These are phyloP conservation scores for Larix sibirica DNA, from an alignment of 83 land plant genomes.

Conservation along the genomic window DNA sequence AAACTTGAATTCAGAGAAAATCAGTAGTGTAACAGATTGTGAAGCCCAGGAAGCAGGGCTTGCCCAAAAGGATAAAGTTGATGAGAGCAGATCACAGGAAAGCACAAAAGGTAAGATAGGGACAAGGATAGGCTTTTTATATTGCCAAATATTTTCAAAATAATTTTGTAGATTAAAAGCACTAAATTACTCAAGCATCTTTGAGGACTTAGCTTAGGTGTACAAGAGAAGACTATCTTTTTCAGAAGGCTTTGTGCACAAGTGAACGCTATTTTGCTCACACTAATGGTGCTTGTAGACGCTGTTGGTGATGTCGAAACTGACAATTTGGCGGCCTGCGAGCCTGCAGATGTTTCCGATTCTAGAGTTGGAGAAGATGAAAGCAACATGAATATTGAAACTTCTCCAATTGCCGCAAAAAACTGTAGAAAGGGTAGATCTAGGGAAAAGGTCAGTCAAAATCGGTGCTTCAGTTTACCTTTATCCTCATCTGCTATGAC, in stretches of 20 bases:
- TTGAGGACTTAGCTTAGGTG: not conserved
- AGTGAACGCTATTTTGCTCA: not conserved
- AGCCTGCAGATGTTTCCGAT: not conserved
- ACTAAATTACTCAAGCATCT: not conserved
- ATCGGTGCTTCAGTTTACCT: not conserved
- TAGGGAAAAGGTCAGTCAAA: not conserved
- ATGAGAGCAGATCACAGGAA: slow-evolving; percentile 1
- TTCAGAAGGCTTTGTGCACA: not conserved
- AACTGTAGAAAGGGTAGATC: slow-evolving; percentile 12
- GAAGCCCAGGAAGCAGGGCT: not conserved
- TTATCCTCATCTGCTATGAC: not conserved
- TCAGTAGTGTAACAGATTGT: not conserved
- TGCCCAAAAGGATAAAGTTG: not conserved
- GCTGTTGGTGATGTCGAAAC: not conserved
- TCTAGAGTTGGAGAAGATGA: not conserved
- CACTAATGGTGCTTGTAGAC: not conserved
- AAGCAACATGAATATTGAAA: not conserved
- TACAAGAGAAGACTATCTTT: not conserved
- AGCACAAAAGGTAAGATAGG: slow-evolving; percentile 2
- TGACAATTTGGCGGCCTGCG: too few species aligned
- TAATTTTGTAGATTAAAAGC: not conserved
- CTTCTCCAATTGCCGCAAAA: not conserved
- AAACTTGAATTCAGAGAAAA: not conserved
- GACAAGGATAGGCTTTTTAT: not conserved
- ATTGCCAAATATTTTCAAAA: not conserved